phyloP scores from a whole-genome alignment of 371 early-diverging fungal species.

The Mortierella sp. region DNA sequence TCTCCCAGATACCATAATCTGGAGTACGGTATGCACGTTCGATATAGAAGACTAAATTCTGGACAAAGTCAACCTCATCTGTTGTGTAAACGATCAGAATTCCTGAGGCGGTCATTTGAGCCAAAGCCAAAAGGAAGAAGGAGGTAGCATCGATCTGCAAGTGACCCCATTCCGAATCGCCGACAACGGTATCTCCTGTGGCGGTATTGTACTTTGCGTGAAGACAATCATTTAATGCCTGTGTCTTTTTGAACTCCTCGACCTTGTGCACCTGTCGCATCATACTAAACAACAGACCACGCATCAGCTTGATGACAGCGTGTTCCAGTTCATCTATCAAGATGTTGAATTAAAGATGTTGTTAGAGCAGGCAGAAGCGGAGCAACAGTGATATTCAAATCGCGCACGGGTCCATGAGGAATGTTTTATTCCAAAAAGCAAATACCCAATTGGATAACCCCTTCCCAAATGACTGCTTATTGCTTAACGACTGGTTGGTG shows the following conservation, averaged over 20 bases:
- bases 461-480: background rate
- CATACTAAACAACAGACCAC: slow-evolving; percentile 88
- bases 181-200: slow-evolving; percentile 90
- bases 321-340: slow-evolving; percentile 85
- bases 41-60: slow-evolving; percentile 92
- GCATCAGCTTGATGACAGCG: slow-evolving; percentile 87
- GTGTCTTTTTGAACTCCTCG: slow-evolving; percentile 86
- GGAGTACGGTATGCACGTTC: slow-evolving; percentile 83
- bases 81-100: slow-evolving; percentile 82
- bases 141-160: slow-evolving; percentile 89
- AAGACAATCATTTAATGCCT: slow-evolving; percentile 75
- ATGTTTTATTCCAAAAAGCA: background rate
- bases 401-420: slow-evolving; percentile 5
- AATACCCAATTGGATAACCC: background rate
- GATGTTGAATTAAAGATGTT: background rate
- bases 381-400: background rate
- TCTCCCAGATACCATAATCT: slow-evolving; percentile 94
- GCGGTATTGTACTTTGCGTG: slow-evolving; percentile 93
- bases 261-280: slow-evolving; percentile 91
- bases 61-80: slow-evolving; percentile 93
- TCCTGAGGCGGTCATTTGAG: slow-evolving; percentile 91
- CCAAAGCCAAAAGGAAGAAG: slow-evolving; percentile 82
- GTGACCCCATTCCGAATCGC: slow-evolving; percentile 89
- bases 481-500: background rate
- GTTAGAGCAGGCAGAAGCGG: background rate